Base-by-base conservation (phyloP, 345 rosid species). In the Euphorbia lathyris region DNA sequence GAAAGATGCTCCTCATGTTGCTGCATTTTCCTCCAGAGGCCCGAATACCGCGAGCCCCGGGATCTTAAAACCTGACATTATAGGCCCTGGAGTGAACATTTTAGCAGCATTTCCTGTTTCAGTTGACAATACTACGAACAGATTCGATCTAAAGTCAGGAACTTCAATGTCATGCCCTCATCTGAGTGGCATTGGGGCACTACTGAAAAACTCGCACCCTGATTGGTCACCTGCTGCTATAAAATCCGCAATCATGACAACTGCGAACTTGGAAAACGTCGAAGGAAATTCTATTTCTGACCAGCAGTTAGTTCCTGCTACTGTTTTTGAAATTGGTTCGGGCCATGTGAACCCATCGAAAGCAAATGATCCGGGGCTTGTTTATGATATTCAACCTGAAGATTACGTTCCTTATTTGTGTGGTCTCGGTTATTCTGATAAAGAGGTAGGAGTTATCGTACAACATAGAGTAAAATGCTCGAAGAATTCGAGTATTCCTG, bases 81-180 rank as follows among this genome's bases (percentile, higher is more conserved):
- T 71, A 50, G 79, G 79, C 26, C 75, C 75, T n/a, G 79, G 72
- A 4, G 67, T 65, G 12, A 22, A 4, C 45, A 65, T 65, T 72
- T 45, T 72, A 72, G 70, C 57, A 3, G 69, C 63, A 4, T 72
- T 38, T 53, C 69, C 47, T 16, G 7, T 12, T 58, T 30, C 58
- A 26, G 20, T 69, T 10, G 62, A 72, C 0, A 30, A 65, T 34
- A 57, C 48, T 3, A 12, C 30, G 4, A 62, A 32, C 25, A 5
- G 8, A 5, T 72, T 72, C 29, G 17, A 19, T 10, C 0, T 65
- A 64, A 55, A 72, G 3, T 83, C 89, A 36, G 89, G 92, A 66
- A 87, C 86, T 55, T 87, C 92, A 7, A 87, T 87, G 92, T 75
- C 89, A 0, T 80, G 85, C 68, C 88, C 92, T 34, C 83, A 83